Conservation (phyloP, 2,329 filamentous ascomycete species). For the Beauveria bassiana region DNA sequence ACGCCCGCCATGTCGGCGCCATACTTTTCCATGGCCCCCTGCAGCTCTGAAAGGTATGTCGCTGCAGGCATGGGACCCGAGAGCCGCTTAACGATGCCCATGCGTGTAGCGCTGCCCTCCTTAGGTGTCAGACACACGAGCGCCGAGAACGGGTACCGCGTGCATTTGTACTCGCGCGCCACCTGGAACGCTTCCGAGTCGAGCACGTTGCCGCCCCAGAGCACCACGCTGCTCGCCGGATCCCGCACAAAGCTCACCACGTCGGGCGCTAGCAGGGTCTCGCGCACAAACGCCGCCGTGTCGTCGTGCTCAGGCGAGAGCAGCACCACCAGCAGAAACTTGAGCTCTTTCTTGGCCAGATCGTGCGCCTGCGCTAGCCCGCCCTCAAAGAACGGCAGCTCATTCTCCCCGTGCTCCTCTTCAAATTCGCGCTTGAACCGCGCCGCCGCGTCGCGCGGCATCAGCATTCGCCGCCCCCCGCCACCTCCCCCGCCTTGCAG, state of each 20-base stretch:
- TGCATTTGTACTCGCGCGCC: constrained; percentile 76
- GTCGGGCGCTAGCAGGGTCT: constrained; percentile 71
- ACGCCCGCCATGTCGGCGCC: constrained; percentile 66
- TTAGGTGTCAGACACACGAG: constrained; percentile 82
- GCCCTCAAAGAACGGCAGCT: constrained; percentile 73
- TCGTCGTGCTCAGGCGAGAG: constrained; percentile 93
- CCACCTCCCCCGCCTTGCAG: constrained; percentile 56
- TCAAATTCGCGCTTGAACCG: constrained; percentile 90
- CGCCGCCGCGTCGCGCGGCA: constrained; percentile 79
- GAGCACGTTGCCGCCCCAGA: constrained; percentile 90
- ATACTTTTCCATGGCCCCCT: constrained; percentile 65
- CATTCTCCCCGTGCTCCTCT: constrained; percentile 74
- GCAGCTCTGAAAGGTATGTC: constrained; percentile 70
- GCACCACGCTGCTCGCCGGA: constrained; percentile 66
- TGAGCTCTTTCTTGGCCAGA: constrained; percentile 79
- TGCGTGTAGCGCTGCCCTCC: constrained; percentile 66
- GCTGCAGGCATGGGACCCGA: constrained; percentile 61
- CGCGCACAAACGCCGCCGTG: constrained; percentile 69
- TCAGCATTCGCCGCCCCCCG: constrained; percentile 65
- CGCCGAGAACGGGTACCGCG: constrained; percentile 85
- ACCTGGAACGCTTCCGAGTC: constrained; percentile 95
- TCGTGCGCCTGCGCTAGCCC: constrained; percentile 91
- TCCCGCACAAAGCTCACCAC: constrained; percentile 69
- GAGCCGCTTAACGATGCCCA: constrained; percentile 81
- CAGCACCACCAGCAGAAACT: constrained; percentile 82